Evolutionary conservation across 169 alveolate species (phyloP).

Genomic region (Hammondia hammondi): DNA sequence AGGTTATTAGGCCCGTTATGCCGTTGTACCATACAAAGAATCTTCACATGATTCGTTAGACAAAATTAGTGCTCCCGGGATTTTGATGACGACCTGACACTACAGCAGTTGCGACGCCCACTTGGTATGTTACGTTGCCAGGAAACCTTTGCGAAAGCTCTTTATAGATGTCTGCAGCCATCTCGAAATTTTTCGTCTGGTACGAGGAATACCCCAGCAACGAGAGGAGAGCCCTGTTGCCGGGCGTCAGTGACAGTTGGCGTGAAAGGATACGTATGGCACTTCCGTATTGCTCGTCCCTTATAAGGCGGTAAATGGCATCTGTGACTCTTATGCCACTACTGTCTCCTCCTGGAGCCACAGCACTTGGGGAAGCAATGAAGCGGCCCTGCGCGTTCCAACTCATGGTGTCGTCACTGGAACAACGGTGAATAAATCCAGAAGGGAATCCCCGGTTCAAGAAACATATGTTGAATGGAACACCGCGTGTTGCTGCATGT

Average conservation of each 20-base stretch:
- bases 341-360: not conserved
- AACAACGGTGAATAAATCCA: no score
- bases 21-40: no score
- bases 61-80: no score
- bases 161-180: slow-evolving; percentile 44
- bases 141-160: not conserved
- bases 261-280: not conserved
- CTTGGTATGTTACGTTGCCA: not conserved
- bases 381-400: no score
- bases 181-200: slow-evolving; percentile 34
- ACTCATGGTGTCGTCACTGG: no score
- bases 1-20: no score
- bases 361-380: no score
- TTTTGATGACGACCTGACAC: not conserved
- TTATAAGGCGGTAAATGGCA: not conserved
- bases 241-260: not conserved
- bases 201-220: slow-evolving; percentile 55
- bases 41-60: no score
- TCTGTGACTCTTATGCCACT: not conserved
- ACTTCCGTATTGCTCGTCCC: not conserved
- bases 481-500: no score
- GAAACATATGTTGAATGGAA: no score
- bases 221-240: not conserved
- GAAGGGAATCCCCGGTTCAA: no score
- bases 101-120: not conserved